Base-by-base conservation (phyloP, 805 yeast species). In the Candida anglica region DNA sequence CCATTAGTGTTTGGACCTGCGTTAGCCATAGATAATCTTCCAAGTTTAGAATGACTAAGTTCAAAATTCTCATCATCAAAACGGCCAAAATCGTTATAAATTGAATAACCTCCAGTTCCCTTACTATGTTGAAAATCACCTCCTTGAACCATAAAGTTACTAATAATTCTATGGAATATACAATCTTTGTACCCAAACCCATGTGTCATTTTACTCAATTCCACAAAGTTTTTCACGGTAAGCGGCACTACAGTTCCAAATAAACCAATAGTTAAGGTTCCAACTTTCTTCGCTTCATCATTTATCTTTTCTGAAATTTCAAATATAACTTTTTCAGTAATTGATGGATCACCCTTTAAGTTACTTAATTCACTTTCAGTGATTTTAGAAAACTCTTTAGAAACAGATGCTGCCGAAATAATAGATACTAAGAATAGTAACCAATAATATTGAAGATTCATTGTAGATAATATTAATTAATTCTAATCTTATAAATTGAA, bases 11-110 rank as follows among this genome's bases (percentile, higher is more conserved):
- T 52, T 2, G 67, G 61, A 1, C 75, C 75, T 4, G 66, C 27
- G 50, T 86, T 86, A 38, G 96, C 96, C 96, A 86, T 86, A n/a
- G 93, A 85, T 53, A 86, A 60, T 44, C 85, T 66, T 46, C 94
- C 94, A 34, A 84, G 75, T 52, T 75, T 78, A 62, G 75, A 74
- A 73, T 86, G 95, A 6, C 15, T 19, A 1, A 34, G 18, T 39
- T 58, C 52, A 52, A 84, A 83, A 69, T 81, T 80, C 62, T 78
- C 81, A 42, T 76, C 80, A 5, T 69, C 64, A 44, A 75, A 73
- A 38, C 69, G 28, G 3, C 38, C 43, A 5, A 38, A 71, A 43
- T 62, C 60, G 43, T 85, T 85, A 58, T 81, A 83, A 53, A 83
- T 81, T 22, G 87, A 80, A 60, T 76, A 74, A 50, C 97, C 96